Base-by-base conservation (phyloP, 768 basidiomycete species). In the Kwoniella heveanensis region DNA sequence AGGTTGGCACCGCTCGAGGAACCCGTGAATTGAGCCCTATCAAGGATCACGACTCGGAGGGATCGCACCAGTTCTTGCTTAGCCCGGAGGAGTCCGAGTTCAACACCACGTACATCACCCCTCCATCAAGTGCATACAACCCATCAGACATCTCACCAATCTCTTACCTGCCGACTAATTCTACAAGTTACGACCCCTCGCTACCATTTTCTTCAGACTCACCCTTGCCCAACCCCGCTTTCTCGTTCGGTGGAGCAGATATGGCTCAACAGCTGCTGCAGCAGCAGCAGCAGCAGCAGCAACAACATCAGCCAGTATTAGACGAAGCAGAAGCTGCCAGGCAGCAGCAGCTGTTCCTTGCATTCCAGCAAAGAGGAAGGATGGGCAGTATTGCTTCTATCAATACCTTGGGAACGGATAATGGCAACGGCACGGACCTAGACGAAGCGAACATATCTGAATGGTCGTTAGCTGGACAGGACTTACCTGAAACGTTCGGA, bases 351-450 rank as follows among this genome's bases (percentile, higher is more conserved):
- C 54, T 69, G 21, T 67, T 44, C 52, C 39, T 67, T 36, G 51
- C 56, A 15, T 60, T 72, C 57, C 65, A 68, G 47, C 60, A 67
- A 47, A 29, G 73, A 26, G 70, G 71, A 1, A 61, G 78, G 17
- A 56, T 76, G 55, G 74, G 73, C 29, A 73, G 71, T 51, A 63
- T 79, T 24, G 76, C 74, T 17, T 74, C 72, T 56, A 65, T 70
- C 24, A 55, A 64, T 30, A 75, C 74, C 13, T 62, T 54, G 19
- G 67, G 67, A 12, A 74, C 73, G 15, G 72, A 73, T 30, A 75
- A 66, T 36, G 68, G 65, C 15, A 63, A 50, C 47, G 70, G 62
- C 9, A 62, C 55, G 44, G 62, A 70, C 52, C 21, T 53, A 26
- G 57, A 44, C 12, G 55, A 57, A 17, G n/a, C 25, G 5, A 24